phyloP scores from a whole-genome alignment of 1,284 basidiomycete genomes.

The Malassezia equina region DNA sequence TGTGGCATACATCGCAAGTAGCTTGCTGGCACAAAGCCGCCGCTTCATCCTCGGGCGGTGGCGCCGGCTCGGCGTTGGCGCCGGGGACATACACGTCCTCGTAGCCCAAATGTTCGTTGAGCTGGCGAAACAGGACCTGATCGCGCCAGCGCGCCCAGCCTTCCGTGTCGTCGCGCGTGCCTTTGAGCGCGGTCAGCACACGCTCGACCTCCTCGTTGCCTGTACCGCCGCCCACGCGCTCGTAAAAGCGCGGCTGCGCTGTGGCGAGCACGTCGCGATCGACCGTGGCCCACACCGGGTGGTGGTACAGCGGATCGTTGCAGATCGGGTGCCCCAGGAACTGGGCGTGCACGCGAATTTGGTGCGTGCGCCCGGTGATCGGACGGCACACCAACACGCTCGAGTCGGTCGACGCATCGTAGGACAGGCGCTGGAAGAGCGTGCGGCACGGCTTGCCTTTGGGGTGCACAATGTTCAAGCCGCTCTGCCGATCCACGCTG shows the following conservation, averaged over 20 bases:
- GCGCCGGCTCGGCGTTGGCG: slow-evolving; percentile 30
- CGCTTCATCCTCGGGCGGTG: slow-evolving; percentile 17
- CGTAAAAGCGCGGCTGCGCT: slow-evolving; percentile 34
- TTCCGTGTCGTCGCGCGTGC: slow-evolving; percentile 39
- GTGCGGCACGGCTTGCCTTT: slow-evolving; percentile 61
- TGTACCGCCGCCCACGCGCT: slow-evolving; percentile 35
- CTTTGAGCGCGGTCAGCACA: slow-evolving; percentile 43
- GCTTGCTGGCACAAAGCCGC: slow-evolving; percentile 19
- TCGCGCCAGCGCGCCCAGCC: slow-evolving; percentile 46
- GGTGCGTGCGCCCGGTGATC: slow-evolving; percentile 63
- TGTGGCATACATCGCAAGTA: slow-evolving; percentile 38
- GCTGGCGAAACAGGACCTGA: slow-evolving; percentile 38
- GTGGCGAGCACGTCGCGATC: slow-evolving; percentile 26
- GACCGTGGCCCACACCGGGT: slow-evolving; percentile 39
- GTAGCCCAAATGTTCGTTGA: slow-evolving; percentile 32
- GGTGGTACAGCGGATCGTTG: slow-evolving; percentile 50
- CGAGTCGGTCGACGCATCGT: slow-evolving; percentile 70
- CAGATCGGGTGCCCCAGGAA: slow-evolving; percentile 86
- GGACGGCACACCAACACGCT: slow-evolving; percentile 73
- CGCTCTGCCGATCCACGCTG: slow-evolving; percentile 89
- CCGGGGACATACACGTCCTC: slow-evolving; percentile 35
- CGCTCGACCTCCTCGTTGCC: slow-evolving; percentile 35
- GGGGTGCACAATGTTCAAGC: slow-evolving; percentile 67
- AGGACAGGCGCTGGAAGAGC: slow-evolving; percentile 72
- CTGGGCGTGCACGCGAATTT: slow-evolving; percentile 90